Conservation (phyloP, 345 rosid species). For the Litchi chinensis region DNA sequence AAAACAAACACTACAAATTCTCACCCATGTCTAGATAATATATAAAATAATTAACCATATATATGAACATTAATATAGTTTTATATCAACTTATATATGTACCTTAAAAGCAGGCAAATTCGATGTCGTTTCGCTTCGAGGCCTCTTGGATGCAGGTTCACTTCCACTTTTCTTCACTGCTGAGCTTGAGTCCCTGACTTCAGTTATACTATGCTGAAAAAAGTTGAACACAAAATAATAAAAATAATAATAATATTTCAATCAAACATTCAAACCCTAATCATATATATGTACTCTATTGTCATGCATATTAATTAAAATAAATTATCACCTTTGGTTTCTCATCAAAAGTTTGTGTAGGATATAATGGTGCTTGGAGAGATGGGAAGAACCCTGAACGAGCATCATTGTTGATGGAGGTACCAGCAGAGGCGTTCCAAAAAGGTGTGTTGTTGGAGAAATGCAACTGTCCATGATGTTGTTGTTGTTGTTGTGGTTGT, state of each 20-base stretch:
- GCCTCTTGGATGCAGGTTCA: slow-evolving; percentile 64
- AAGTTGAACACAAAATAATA: neutral
- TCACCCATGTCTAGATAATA: slow-evolving; percentile 13
- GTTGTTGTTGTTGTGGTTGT: slow-evolving; percentile 19
- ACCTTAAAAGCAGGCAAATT: slow-evolving; percentile 96
- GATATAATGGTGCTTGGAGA: slow-evolving; percentile 53
- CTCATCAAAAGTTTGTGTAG: slow-evolving; percentile 47
- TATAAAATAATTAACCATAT: neutral
- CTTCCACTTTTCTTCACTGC: slow-evolving; percentile 73
- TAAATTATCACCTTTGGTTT: slow-evolving; percentile 42
- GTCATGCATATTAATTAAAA: neutral
- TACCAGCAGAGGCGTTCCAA: slow-evolving; percentile 71
- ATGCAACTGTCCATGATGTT: slow-evolving; percentile 58
- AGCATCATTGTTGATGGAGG: slow-evolving; percentile 48
- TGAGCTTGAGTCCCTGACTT: slow-evolving; percentile 52
- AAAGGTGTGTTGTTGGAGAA: slow-evolving; percentile 92
- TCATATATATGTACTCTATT: neutral
- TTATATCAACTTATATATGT: slow-evolving; percentile 20
- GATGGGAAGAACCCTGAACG: slow-evolving; percentile 63
- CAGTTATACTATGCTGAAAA: slow-evolving; percentile 46
- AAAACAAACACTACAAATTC: slow-evolving; percentile 21
- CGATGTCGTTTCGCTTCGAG: slow-evolving; percentile 72
- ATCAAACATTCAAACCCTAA: slow-evolving; percentile 29
- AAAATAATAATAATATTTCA: slow-evolving; percentile 7
- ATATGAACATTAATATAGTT: neutral